A percentile compares a stretch with the other conserved stretches of the same genome.
These are phyloP conservation scores for Paraglomus brasilianum DNA, from an alignment of 192 early-diverging fungal genomes.

Conservation along the genomic window DNA sequence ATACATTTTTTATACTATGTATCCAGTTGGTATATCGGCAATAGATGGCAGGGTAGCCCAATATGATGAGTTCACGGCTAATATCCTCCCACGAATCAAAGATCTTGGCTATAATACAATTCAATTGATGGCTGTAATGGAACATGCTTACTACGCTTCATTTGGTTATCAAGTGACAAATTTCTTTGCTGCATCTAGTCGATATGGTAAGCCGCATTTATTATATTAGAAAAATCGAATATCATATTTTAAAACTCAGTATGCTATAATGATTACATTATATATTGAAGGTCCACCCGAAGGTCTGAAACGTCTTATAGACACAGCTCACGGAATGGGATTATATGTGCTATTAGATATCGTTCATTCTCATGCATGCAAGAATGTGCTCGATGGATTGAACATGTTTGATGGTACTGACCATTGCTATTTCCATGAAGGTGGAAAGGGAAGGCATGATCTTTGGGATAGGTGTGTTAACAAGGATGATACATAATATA, in stretches of 20 bases:
- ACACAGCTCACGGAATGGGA: slow-evolving; percentile 87
- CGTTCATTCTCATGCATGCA: slow-evolving; percentile 95
- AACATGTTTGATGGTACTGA: slow-evolving; percentile 96
- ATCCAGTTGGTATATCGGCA: slow-evolving; percentile 86
- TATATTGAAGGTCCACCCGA: slow-evolving; percentile 68
- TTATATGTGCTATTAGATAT: slow-evolving; percentile 89
- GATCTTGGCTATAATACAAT: slow-evolving; percentile 81
- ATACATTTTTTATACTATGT: slow-evolving; percentile 10
- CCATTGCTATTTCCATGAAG: slow-evolving; percentile 95
- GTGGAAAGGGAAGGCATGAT: slow-evolving; percentile 79
- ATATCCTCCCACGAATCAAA: slow-evolving; percentile 83
- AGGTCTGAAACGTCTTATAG: slow-evolving; percentile 87
- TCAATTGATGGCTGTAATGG: slow-evolving; percentile 94
- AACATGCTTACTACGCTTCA: slow-evolving; percentile 97
- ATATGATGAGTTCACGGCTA: slow-evolving; percentile 86
- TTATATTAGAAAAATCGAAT: background rate
- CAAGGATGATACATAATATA: background rate
- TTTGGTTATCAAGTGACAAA: slow-evolving; percentile 99
- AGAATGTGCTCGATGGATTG: slow-evolving; percentile 92
- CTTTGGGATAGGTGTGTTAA: slow-evolving; percentile 89
- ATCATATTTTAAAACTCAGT: background rate
- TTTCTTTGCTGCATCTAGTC: slow-evolving; percentile 91
- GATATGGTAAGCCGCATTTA: slow-evolving; percentile 61
- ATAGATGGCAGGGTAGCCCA: slow-evolving; percentile 78
- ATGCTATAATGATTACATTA: background rate